Conservation (phyloP, 495 filamentous ascomycete genomes). For the Penicillium malachiteum region DNA sequence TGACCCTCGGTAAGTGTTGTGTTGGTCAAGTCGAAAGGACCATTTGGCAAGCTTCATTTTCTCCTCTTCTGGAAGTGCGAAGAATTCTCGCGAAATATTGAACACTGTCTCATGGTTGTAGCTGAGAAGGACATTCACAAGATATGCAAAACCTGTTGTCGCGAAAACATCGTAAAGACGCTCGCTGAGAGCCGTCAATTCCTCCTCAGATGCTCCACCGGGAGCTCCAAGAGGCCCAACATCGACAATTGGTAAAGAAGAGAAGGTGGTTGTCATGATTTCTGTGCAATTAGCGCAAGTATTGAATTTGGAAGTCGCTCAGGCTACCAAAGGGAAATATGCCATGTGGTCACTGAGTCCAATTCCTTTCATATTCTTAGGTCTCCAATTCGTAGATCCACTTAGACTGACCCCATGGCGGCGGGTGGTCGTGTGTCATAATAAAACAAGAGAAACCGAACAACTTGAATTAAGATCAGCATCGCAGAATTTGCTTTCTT, state of each 20-base stretch:
- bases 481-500: background rate
- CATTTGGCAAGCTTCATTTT: slow-evolving; percentile 46
- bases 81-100: slow-evolving; percentile 39
- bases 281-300: background rate
- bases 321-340: background rate
- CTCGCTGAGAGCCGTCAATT: slow-evolving; percentile 23
- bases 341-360: background rate
- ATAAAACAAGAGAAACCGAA: background rate
- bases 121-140: slow-evolving; percentile 38
- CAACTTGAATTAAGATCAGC: background rate
- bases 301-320: background rate
- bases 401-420: background rate
- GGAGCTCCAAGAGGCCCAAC: slow-evolving; percentile 27
- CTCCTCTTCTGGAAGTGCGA: slow-evolving; percentile 26
- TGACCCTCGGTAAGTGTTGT: slow-evolving; percentile 46
- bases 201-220: slow-evolving; percentile 12
- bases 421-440: slow-evolving; percentile 13
- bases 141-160: slow-evolving; percentile 48
- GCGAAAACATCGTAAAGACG: slow-evolving; percentile 41
- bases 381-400: background rate
- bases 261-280: slow-evolving; percentile 34
- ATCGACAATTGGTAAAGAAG: slow-evolving; percentile 44
- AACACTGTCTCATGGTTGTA: slow-evolving; percentile 43
- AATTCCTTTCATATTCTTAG: background rate
- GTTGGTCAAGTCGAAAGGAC: slow-evolving; percentile 34